A percentile compares a stretch with the other conserved stretches of the same genome.
phyloP scores from a whole-genome alignment of 768 basidiomycete genomes.

The Paxillus ammoniavirescens region DNA sequence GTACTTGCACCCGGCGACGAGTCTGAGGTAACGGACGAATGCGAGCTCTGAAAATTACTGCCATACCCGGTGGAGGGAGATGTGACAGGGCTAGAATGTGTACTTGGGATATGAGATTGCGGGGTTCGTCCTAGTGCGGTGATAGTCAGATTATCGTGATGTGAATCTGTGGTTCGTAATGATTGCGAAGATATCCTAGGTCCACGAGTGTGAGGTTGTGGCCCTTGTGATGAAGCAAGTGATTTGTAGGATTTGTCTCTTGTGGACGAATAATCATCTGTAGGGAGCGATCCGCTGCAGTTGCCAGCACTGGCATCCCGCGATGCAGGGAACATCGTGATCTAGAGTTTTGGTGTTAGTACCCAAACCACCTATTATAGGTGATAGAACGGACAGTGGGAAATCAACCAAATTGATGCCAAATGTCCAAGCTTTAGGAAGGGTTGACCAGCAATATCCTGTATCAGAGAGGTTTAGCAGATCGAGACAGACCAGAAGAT shows the following conservation, averaged over 20 bases:
- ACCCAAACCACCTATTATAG: background rate
- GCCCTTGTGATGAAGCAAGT: background rate
- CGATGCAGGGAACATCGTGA: slow-evolving; percentile 14
- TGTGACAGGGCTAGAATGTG: slow-evolving; percentile 25
- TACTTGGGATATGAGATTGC: slow-evolving; percentile 8
- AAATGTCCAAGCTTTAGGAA: slow-evolving; percentile 14
- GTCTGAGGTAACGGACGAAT: slow-evolving; percentile 27
- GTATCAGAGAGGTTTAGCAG: background rate
- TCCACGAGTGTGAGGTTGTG: slow-evolving; percentile 11
- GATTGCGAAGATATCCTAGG: slow-evolving; percentile 20
- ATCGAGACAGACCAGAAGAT: background rate
- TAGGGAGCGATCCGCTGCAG: slow-evolving; percentile 18
- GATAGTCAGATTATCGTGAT: slow-evolving; percentile 10
- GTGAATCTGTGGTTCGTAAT: slow-evolving; percentile 6
- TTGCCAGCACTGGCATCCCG: background rate
- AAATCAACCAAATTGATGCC: background rate
- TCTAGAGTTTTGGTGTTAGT: slow-evolving; percentile 1
- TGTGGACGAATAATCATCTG: slow-evolving; percentile 12
- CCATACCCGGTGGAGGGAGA: slow-evolving; percentile 23
- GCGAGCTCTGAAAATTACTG: slow-evolving; percentile 17
- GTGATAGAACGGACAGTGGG: background rate
- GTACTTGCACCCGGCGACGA: slow-evolving; percentile 13
- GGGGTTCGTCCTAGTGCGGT: background rate
- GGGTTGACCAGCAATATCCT: slow-evolving; percentile 16
- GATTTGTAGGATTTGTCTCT: slow-evolving; percentile 11